phyloP scores from a whole-genome alignment of 352 stramenopile genomes.

The Phytophthora brassicae region DNA sequence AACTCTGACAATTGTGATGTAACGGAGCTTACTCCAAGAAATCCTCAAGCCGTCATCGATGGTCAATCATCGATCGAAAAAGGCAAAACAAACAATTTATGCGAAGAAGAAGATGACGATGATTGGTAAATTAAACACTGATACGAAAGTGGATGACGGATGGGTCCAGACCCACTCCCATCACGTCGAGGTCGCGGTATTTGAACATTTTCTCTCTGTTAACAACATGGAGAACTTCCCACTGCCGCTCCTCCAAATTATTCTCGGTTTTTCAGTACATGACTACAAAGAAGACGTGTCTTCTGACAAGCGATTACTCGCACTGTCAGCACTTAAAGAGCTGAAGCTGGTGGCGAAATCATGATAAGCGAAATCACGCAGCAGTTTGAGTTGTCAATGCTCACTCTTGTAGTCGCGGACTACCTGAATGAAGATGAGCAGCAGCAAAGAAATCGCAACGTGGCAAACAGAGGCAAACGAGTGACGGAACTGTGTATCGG shows the following conservation, averaged over 20 bases:
- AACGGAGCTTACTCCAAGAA: constrained; percentile 21
- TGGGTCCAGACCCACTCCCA: not conserved
- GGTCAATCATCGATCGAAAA: not conserved
- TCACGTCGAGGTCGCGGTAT: not conserved
- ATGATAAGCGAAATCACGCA: not conserved
- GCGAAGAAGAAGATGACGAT: constrained; percentile 34
- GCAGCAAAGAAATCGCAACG: not conserved
- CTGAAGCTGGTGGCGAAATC: not conserved
- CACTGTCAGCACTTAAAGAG: not conserved
- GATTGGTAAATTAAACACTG: constrained; percentile 26
- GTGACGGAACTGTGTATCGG: not conserved
- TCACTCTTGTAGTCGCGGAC: not conserved
- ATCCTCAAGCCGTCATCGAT: not conserved
- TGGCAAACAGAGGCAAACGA: not conserved
- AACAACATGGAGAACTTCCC: not conserved
- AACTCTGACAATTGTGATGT: constrained; percentile 21
- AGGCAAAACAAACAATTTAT: constrained; percentile 16
- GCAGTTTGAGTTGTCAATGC: not conserved
- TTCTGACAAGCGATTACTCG: not conserved
- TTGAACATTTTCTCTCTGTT: not conserved
- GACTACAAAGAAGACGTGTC: not conserved
- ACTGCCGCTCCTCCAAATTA: not conserved
- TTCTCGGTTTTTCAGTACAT: not conserved
- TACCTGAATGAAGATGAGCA: not conserved
- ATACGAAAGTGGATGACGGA: not conserved